These are phyloP conservation scores for Tagetes patula DNA, from an alignment of 129 eudicot genomes.

Conservation along the genomic window DNA sequence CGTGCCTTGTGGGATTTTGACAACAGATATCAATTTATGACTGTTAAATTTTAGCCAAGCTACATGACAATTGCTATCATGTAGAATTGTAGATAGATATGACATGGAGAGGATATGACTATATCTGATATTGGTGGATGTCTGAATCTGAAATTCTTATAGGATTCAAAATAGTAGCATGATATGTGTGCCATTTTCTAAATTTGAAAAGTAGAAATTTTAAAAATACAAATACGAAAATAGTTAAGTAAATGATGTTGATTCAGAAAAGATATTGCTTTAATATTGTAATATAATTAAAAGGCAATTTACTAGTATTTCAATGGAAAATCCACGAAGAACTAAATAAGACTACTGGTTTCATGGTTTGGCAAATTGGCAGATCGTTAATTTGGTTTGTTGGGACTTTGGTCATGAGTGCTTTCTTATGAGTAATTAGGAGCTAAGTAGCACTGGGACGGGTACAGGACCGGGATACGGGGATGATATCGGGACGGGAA, in stretches of 20 bases:
- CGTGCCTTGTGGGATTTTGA: no score
- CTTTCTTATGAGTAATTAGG: slow-evolving; percentile 2
- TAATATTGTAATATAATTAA: not conserved
- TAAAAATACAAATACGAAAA: not conserved
- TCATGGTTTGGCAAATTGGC: slow-evolving; percentile 3
- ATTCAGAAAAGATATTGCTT: not conserved
- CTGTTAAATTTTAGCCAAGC: not conserved
- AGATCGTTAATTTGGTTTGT: not conserved
- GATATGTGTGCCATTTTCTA: not conserved
- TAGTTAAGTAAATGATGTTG: not conserved
- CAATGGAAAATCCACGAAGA: slow-evolving; percentile 13
- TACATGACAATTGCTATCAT: not conserved
- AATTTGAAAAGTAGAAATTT: not conserved
- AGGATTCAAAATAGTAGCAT: not conserved
- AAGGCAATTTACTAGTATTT: not conserved
- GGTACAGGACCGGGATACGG: no score
- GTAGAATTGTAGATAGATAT: not conserved
- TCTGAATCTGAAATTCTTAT: not conserved
- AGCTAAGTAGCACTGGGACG: no score
- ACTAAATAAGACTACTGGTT: not conserved
- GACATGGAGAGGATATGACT: not conserved
- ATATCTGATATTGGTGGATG: not conserved
- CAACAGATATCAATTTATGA: no score
- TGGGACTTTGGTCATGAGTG: slow-evolving; percentile 4
- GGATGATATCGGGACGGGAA: no score